These are phyloP conservation scores for Entoloma clypeatum DNA, from an alignment of 1,284 basidiomycete genomes.

Conservation along the genomic window DNA sequence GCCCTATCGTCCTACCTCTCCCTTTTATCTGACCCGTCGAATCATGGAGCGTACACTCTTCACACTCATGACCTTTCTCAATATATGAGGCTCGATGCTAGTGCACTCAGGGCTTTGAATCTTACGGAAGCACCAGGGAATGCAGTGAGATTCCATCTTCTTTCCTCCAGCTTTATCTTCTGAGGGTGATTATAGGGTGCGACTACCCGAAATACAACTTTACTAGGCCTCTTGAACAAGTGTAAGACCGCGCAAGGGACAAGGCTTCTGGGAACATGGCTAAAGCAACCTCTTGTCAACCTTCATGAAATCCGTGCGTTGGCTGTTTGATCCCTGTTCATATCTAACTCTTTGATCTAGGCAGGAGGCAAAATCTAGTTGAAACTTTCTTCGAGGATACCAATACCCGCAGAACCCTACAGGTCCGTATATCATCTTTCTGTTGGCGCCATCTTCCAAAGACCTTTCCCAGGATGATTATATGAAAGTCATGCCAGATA, in stretches of 20 bases:
- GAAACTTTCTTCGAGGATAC: constrained; percentile 84
- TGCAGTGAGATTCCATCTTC: constrained; percentile 31
- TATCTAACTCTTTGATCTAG: constrained; percentile 34
- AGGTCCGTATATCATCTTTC: constrained; percentile 44
- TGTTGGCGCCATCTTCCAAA: neutral
- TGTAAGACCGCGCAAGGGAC: constrained; percentile 97
- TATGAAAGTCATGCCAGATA: constrained; percentile 90
- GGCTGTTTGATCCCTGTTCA: constrained; percentile 10
- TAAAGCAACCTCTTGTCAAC: constrained; percentile 96
- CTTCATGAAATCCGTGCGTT: constrained; percentile 86
- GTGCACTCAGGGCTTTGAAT: constrained; percentile 88
- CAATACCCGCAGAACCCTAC: constrained; percentile 66
- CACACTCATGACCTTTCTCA: constrained; percentile 89
- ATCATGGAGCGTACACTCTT: constrained; percentile 81
- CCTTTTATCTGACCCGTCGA: constrained; percentile 78
- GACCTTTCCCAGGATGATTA: constrained; percentile 66
- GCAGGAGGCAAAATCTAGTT: constrained; percentile 83
- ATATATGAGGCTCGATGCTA: constrained; percentile 95
- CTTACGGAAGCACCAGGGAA: constrained; percentile 75
- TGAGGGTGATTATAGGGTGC: constrained; percentile 34
- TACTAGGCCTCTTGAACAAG: constrained; percentile 89
- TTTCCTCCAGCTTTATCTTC: constrained; percentile 1
- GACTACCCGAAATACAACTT: constrained; percentile 74
- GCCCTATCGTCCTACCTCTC: constrained; percentile 84
- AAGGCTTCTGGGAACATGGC: constrained; percentile 88